Evolutionary conservation across 768 basidiomycete species (phyloP).

Genomic region (Amanita brunnescens): DNA sequence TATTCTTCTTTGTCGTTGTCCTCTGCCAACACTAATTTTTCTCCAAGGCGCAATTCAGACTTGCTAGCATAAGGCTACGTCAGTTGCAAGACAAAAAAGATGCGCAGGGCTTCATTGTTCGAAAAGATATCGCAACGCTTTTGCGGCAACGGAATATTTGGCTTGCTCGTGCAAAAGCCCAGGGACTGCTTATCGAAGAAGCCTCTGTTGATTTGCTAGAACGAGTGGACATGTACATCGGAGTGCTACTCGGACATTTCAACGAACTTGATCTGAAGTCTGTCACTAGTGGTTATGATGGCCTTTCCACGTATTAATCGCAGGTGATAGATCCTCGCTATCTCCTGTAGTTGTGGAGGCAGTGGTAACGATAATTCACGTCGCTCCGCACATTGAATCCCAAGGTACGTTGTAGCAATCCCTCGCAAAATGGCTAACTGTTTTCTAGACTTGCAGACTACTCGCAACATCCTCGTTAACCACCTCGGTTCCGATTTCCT

Average conservation of each 20-base stretch:
- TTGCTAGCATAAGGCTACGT: slow-evolving; percentile 55
- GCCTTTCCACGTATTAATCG: not conserved
- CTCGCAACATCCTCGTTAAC: slow-evolving; percentile 47
- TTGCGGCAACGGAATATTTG: slow-evolving; percentile 52
- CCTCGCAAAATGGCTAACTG: slow-evolving; percentile 7
- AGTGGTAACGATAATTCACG: slow-evolving; percentile 57
- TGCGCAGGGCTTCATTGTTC: slow-evolving; percentile 49
- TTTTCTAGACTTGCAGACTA: slow-evolving; percentile 43
- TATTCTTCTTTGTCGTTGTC: slow-evolving; percentile 4
- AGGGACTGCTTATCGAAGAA: slow-evolving; percentile 58
- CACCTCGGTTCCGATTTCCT: slow-evolving; percentile 51
- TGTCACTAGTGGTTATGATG: slow-evolving; percentile 12
- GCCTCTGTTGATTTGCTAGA: slow-evolving; percentile 53
- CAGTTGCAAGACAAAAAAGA: slow-evolving; percentile 67
- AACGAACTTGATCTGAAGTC: slow-evolving; percentile 46
- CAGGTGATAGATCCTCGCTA: slow-evolving; percentile 25
- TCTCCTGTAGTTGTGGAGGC: slow-evolving; percentile 57
- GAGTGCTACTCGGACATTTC: slow-evolving; percentile 50
- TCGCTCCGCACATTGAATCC: slow-evolving; percentile 44
- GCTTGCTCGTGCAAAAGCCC: slow-evolving; percentile 66
- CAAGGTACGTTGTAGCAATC: slow-evolving; percentile 35
- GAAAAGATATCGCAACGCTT: slow-evolving; percentile 60
- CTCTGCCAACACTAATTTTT: slow-evolving; percentile 5
- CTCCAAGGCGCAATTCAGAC: slow-evolving; percentile 51
- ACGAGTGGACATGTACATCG: slow-evolving; percentile 56